Percentiles rank a stretch among this genome's conserved stretches.
Conservation (phyloP, 345 rosid species). For the Cardamine chenopodiifolia region DNA sequence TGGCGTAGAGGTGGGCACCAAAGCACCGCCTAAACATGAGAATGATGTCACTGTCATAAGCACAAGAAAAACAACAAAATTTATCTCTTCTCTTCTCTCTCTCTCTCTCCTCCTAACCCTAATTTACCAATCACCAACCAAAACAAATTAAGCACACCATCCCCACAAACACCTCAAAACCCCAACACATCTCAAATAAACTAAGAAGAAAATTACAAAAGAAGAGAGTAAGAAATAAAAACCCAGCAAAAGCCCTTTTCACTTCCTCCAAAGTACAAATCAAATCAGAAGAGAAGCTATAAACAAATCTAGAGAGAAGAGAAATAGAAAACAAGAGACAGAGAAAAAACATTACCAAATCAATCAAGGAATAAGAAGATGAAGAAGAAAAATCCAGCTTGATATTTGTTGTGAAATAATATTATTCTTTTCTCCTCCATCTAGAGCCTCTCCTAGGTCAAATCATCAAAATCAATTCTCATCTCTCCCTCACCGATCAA, state of each 20-base stretch:
- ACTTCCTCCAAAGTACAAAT: constrained; percentile 38
- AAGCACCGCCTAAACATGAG: constrained; percentile 76
- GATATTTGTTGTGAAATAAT: constrained; percentile 34
- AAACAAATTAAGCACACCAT: constrained; percentile 27
- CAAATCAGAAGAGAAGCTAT: constrained; percentile 36
- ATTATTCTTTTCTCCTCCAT: constrained; percentile 13
- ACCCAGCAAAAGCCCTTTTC: constrained; percentile 45
- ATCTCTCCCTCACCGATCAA: constrained; percentile 26
- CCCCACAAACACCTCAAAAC: constrained; percentile 40
- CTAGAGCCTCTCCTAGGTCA: constrained; percentile 32
- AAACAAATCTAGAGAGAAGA: no score
- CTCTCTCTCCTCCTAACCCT: constrained; percentile 29
- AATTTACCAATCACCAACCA: constrained; percentile 39
- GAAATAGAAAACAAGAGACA: neutral
- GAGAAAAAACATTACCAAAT: constrained; percentile 26
- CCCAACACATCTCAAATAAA: constrained; percentile 38
- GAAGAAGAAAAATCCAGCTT: constrained; percentile 31
- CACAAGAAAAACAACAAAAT: constrained; percentile 39
- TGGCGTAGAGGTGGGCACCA: constrained; percentile 60
- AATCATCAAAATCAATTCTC: constrained; percentile 15
- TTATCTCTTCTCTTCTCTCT: constrained; percentile 9
- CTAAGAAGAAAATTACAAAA: constrained; percentile 12
- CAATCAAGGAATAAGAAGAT: constrained; percentile 32
- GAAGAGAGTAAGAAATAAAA: constrained; percentile 21
- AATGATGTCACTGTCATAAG: constrained; percentile 44